These are phyloP conservation scores for Breviolum minutum DNA, from an alignment of 73 alveolate species.

Conservation along the genomic window DNA sequence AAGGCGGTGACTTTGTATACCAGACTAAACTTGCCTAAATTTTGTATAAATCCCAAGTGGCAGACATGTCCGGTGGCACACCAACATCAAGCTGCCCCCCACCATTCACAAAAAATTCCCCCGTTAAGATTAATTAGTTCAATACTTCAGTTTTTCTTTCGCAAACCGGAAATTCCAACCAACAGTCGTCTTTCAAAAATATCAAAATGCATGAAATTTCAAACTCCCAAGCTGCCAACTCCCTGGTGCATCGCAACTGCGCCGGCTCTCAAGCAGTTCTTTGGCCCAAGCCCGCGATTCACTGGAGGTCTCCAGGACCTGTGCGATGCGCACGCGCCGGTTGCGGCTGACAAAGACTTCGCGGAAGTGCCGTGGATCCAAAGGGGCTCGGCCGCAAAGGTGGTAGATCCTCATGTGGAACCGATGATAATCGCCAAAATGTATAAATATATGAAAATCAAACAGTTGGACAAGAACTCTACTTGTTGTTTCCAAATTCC, in stretches of 20 bases:
- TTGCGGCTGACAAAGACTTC: slow-evolving; percentile 40
- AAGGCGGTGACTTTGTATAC: not conserved
- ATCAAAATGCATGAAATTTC: not conserved
- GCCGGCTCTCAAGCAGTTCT: not conserved
- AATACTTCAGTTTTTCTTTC: not conserved
- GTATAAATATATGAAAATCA: not conserved
- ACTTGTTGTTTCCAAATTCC: not conserved
- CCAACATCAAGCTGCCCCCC: too few species aligned
- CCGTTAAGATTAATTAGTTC: too few species aligned
- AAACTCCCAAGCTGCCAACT: slow-evolving; percentile 23
- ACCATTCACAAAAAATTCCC: too few species aligned
- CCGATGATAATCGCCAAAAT: not conserved
- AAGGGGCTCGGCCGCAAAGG: slow-evolving; percentile 25
- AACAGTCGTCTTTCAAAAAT: not conserved
- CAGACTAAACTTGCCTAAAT: too few species aligned
- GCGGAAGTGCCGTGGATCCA: slow-evolving; percentile 20
- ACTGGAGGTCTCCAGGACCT: slow-evolving; percentile 14
- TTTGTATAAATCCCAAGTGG: too few species aligned
- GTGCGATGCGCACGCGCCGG: slow-evolving; percentile 62
- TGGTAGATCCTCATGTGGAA: not conserved
- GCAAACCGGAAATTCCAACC: not conserved
- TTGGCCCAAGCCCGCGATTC: slow-evolving; percentile 17
- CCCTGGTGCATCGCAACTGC: slow-evolving; percentile 57
- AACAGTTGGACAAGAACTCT: not conserved
- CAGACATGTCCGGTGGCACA: too few species aligned